Percentiles rank a stretch among this genome's conserved stretches.
phyloP scores from a whole-genome alignment of 441 rosid species.

The Syzygium malaccense region DNA sequence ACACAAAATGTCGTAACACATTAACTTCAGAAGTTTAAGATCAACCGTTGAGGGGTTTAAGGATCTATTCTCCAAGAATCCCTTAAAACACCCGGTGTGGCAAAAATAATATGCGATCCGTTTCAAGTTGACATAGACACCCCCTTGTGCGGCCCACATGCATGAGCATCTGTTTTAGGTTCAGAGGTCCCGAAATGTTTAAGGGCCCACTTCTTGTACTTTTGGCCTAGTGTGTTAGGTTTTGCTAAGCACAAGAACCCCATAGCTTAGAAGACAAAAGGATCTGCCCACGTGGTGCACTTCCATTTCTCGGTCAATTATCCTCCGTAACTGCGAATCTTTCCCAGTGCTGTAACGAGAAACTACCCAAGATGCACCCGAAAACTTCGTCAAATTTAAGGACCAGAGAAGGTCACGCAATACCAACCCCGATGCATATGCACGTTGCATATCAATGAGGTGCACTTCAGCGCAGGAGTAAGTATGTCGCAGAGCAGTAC shows the following conservation, averaged over 20 bases:
- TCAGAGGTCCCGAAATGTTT: not conserved
- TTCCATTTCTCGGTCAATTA: not conserved
- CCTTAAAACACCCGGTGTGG: too few relatives aligned
- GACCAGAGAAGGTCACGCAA: not conserved
- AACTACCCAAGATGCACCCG: not conserved
- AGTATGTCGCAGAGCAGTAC: not conserved
- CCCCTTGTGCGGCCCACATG: not conserved
- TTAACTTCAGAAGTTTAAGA: not conserved
- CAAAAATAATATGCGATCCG: not conserved
- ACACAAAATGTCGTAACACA: not conserved
- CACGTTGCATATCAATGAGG: not conserved
- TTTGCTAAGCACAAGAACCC: not conserved
- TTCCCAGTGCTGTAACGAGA: not conserved
- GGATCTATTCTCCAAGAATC: not conserved
- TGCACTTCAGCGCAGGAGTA: not conserved
- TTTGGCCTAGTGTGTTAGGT: not conserved
- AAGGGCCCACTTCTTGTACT: not conserved
- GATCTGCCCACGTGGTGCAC: not conserved
- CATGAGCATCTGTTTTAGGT: not conserved
- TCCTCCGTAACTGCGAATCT: not conserved
- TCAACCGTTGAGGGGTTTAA: not conserved
- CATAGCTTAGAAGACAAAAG: not conserved
- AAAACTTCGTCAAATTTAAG: not conserved
- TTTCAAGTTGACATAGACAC: not conserved
- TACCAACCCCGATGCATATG: not conserved